A percentile compares a stretch with the other conserved stretches of the same genome.
Evolutionary conservation across 2,329 filamentous ascomycete genomes (phyloP).

Genomic region (Xylaria sp.): DNA sequence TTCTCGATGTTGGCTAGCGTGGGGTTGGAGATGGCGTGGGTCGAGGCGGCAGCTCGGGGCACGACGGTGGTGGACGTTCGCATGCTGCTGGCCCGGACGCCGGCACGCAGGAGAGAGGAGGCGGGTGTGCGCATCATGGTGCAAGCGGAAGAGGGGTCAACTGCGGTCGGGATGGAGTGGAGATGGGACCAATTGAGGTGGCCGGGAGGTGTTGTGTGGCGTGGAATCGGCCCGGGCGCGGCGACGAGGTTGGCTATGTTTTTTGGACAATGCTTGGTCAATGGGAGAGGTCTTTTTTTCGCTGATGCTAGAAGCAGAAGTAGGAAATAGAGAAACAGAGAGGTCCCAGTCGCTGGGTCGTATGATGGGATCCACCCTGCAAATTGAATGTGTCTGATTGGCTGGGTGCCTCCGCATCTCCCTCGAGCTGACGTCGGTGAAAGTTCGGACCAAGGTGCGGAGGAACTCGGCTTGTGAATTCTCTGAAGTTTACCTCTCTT

Average conservation of each 20-base stretch:
- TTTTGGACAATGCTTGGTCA: conserved; percentile 29
- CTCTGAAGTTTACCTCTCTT: not conserved
- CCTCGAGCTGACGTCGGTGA: conserved; percentile 37
- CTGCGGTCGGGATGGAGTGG: conserved; percentile 39
- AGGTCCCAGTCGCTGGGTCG: conserved; percentile 37
- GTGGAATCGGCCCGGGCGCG: conserved; percentile 21
- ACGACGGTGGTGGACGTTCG: conserved; percentile 52
- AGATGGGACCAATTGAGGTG: conserved; percentile 44
- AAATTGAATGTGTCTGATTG: conserved; percentile 34
- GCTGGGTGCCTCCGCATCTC: conserved; percentile 25
- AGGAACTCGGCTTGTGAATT: not conserved
- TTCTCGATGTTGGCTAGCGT: conserved; percentile 98
- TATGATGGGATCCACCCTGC: conserved; percentile 44
- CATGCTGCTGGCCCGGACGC: conserved; percentile 53
- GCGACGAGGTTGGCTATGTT: conserved; percentile 34
- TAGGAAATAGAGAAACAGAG: conserved; percentile 12
- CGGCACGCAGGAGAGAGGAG: conserved; percentile 63
- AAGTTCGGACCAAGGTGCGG: conserved; percentile 39
- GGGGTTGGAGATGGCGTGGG: conserved; percentile 96
- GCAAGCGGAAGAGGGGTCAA: conserved; percentile 13
- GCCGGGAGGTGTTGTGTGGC: conserved; percentile 36
- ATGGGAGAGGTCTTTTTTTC: conserved; percentile 46
- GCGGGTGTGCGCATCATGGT: conserved; percentile 66
- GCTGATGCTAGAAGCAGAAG: conserved; percentile 36
- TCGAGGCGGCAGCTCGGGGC: conserved; percentile 68